Conservation (phyloP, 495 filamentous ascomycete genomes). For the Cudoniella acicularis region DNA sequence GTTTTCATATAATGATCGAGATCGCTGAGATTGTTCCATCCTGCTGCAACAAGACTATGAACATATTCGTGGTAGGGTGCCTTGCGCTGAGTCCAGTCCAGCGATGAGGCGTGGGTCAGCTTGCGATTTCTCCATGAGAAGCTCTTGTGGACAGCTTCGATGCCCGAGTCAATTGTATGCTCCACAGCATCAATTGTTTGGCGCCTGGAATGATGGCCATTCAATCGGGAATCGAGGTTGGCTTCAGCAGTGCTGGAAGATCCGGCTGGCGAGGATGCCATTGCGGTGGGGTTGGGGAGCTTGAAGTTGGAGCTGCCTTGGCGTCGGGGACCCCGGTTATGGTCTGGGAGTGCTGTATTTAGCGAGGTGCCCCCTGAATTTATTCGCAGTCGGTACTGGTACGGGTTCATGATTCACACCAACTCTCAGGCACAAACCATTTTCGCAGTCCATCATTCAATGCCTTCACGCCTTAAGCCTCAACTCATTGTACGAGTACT, state of each 20-base stretch:
- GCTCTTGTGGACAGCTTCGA: constrained; percentile 1
- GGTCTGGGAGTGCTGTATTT: no score
- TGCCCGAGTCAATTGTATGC: constrained; percentile 5
- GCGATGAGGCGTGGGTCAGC: constrained; percentile 6
- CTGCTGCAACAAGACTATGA: constrained; percentile 21
- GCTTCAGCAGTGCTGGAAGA: neutral
- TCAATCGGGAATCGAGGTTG: neutral
- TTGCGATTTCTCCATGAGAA: constrained; percentile 1
- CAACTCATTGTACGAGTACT: no score
- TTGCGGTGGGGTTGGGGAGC: neutral
- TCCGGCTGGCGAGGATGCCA: neutral
- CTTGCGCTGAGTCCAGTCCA: constrained; percentile 10
- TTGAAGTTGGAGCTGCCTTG: neutral
- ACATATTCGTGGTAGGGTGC: constrained; percentile 27
- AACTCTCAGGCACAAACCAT: no score
- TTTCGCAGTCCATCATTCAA: no score
- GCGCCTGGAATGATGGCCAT: neutral
- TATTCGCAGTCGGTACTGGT: no score
- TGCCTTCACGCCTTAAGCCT: no score
- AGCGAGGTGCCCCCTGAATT: no score
- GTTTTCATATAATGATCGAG: constrained; percentile 21
- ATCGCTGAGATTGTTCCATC: constrained; percentile 25
- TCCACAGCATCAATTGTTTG: constrained; percentile 12
- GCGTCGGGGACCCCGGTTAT: no score
- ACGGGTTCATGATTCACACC: no score